Evolutionary conservation across 441 rosid species (phyloP), one percentile per base, ranked within the genome.

Genomic region (Aquilaria agallochum): DNA sequence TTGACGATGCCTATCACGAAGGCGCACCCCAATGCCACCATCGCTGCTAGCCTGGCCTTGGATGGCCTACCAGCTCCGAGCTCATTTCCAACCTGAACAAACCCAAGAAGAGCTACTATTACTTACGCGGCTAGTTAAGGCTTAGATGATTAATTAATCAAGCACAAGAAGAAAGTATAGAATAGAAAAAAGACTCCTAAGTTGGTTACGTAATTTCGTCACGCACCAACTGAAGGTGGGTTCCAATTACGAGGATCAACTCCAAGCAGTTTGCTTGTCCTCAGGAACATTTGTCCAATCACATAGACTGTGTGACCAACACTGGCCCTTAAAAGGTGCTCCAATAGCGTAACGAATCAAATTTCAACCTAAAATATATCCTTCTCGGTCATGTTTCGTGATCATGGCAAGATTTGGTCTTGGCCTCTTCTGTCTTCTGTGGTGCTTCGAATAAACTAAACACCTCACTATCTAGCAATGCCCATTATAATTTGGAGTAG

Each of bases 1-100:
- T 94, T 94, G 75, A 89, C 33, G 63, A 79, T 60, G n/a, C 95
- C 98, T n/a, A 94, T 69, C 2, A 90, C 64, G 61, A 94, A 78
- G 0, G 97, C 95, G 53, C 95, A 91, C 3, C 88, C 88, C 70
- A 94, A 61, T 31, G 97, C 96, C n/a, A 91, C 97, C 72, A 74
- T 74, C 7, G 95, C 94, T 0, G 95, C 97, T 56, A 89, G 69
- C 70, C 79, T 89, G 56, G 98, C 98, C 55, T 86, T 89, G 69
- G 80, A 78, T 3, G 98, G 98, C 65, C 79, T 80, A 9, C 97
- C 97, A 2, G 97, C 93, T 69, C 98, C 98, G 0, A 94, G 98
- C 70, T 89, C 98, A 70, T 90, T 94, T 0, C 97, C 98, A 13
- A 94, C 97, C 98, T 94, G 79, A 6, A 5, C 11, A 11, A 58